A percentile compares a stretch with the other conserved stretches of the same genome.
These are phyloP conservation scores for Alternaria incomplexa DNA, from an alignment of 2,329 filamentous ascomycete species.

Conservation along the genomic window DNA sequence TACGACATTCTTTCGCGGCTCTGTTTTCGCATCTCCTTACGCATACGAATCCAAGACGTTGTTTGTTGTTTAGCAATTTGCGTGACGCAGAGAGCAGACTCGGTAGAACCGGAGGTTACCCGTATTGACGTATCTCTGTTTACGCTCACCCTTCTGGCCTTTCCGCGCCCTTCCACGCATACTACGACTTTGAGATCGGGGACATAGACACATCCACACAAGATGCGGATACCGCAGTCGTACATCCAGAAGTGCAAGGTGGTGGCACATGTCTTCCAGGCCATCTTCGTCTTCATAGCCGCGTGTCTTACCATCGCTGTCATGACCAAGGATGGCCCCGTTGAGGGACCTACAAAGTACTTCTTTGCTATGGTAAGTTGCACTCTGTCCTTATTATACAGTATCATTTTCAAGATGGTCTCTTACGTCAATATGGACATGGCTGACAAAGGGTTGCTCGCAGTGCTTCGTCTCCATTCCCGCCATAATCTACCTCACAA, in stretches of 20 bases:
- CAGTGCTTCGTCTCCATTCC: constrained; percentile 67
- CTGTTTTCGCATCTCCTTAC: background rate
- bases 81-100: background rate
- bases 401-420: background rate
- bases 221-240: constrained; percentile 53
- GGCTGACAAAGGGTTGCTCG: constrained; percentile 17
- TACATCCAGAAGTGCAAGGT: constrained; percentile 63
- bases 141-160: background rate
- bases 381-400: background rate
- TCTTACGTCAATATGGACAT: background rate
- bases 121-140: constrained; percentile 1
- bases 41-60: background rate
- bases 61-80: background rate
- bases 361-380: constrained; percentile 63
- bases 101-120: background rate
- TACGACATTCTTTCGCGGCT: background rate
- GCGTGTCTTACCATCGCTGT: constrained; percentile 65
- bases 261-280: constrained; percentile 60
- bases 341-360: constrained; percentile 62
- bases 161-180: background rate
- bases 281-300: constrained; percentile 63
- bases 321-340: constrained; percentile 60
- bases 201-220: constrained; percentile 2
- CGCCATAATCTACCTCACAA: constrained; percentile 64
- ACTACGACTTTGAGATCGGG: background rate